Percentiles rank a stretch among this genome's conserved stretches.
Conservation (phyloP, 768 basidiomycete species). For the Podaxis pistillaris region DNA sequence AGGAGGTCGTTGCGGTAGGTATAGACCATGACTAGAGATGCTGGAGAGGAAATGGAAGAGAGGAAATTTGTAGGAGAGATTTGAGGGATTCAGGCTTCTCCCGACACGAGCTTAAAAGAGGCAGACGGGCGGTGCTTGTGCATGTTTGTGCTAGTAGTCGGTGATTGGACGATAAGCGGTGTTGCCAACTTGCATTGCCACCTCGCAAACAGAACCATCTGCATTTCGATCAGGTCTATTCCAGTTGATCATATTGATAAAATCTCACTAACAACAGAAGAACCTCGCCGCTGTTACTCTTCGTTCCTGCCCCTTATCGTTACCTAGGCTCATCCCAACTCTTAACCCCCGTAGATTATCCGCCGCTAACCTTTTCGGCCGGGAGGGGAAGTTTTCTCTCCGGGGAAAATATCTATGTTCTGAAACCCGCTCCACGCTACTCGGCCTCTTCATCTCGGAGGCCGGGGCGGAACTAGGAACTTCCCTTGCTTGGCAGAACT, state of each 20-base stretch:
- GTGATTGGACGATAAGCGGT: slow-evolving; percentile 47
- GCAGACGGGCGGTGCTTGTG: slow-evolving; percentile 24
- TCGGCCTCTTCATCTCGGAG: neutral
- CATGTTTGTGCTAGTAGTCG: slow-evolving; percentile 29
- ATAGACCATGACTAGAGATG: slow-evolving; percentile 28
- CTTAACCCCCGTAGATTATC: slow-evolving; percentile 11
- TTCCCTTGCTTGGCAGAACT: no score
- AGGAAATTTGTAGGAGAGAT: slow-evolving; percentile 22
- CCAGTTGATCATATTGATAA: slow-evolving; percentile 1
- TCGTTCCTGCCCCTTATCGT: neutral
- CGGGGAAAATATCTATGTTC: neutral
- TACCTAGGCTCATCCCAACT: neutral
- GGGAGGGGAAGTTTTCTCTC: neutral
- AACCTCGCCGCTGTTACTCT: neutral
- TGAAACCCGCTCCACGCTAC: neutral
- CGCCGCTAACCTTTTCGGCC: slow-evolving; percentile 2
- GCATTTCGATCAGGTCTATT: neutral
- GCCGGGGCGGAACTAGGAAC: no score
- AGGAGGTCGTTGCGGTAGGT: slow-evolving; percentile 81
- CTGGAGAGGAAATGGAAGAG: slow-evolving; percentile 19
- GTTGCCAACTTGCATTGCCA: neutral
- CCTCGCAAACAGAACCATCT: slow-evolving; percentile 1
- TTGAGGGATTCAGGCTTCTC: slow-evolving; percentile 22
- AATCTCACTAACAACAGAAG: slow-evolving; percentile 1
- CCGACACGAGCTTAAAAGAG: slow-evolving; percentile 23